Evolutionary conservation across 306 rosid species (phyloP).

Genomic region (Dalbergia cochinchinensis): DNA sequence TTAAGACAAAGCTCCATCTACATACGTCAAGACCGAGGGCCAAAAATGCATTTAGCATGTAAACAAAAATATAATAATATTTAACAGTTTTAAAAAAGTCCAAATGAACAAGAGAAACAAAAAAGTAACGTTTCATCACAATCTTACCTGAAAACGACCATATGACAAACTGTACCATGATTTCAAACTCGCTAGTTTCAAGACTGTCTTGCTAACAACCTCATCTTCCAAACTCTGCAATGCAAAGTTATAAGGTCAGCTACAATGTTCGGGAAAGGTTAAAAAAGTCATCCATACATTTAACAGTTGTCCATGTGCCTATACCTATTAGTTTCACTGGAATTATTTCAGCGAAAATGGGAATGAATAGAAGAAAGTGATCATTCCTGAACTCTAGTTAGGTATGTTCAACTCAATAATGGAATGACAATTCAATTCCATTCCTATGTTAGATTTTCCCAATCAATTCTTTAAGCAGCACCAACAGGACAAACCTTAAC

Average conservation of each 20-base stretch:
- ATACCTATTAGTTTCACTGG: constrained; percentile 10
- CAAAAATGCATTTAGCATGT: constrained; percentile 32
- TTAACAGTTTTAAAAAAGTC: constrained; percentile 20
- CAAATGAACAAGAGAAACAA: constrained; percentile 27
- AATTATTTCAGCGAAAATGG: constrained; percentile 24
- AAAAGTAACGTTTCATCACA: constrained; percentile 20
- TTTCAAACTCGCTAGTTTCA: constrained; percentile 86
- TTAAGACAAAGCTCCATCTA: constrained; percentile 97
- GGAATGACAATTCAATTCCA: constrained; percentile 16
- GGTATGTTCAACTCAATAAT: constrained; percentile 31
- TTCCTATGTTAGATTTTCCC: constrained; percentile 7
- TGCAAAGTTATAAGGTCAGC: constrained; percentile 35
- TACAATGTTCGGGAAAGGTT: not conserved
- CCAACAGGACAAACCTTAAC: constrained; percentile 26
- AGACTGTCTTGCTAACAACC: constrained; percentile 82
- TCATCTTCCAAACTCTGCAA: constrained; percentile 98
- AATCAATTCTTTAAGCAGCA: constrained; percentile 17
- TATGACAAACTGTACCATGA: constrained; percentile 93
- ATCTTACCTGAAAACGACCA: constrained; percentile 94
- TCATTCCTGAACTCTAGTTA: not conserved
- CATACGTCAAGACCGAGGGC: constrained; percentile 36
- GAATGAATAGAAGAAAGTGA: constrained; percentile 30
- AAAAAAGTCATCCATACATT: not conserved
- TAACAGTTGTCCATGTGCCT: constrained; percentile 28
- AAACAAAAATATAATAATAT: constrained; percentile 35